phyloP scores from a whole-genome alignment of 257 asterid species.

The Ocimum tenuiflorum region DNA sequence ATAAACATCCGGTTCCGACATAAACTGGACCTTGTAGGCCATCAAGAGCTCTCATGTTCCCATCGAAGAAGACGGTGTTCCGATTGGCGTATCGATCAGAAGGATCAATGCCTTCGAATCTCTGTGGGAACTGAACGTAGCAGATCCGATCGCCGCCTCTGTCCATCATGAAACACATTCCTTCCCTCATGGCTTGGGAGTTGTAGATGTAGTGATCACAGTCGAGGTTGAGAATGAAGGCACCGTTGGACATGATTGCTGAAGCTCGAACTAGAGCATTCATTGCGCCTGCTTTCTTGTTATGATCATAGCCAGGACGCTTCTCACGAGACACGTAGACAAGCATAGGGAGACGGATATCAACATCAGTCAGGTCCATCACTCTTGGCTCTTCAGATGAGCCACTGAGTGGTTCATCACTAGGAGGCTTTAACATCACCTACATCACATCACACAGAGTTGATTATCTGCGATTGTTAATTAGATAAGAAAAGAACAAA shows the following conservation, averaged over 20 bases:
- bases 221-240: constrained; percentile 72
- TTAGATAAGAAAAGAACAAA: not conserved
- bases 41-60: constrained; percentile 73
- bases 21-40: constrained; percentile 72
- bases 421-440: constrained; percentile 83
- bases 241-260: constrained; percentile 73
- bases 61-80: constrained; percentile 67
- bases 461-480: not conserved
- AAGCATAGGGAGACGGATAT: constrained; percentile 73
- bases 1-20: constrained; percentile 69
- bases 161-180: constrained; percentile 84
- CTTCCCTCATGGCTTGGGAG: constrained; percentile 71
- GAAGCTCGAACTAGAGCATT: constrained; percentile 78
- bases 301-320: constrained; percentile 77
- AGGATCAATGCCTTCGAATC: constrained; percentile 70
- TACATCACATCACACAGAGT: constrained; percentile 18
- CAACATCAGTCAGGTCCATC: constrained; percentile 47
- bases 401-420: constrained; percentile 63
- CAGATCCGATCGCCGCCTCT: constrained; percentile 68
- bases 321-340: constrained; percentile 77
- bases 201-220: constrained; percentile 69
- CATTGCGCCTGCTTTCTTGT: constrained; percentile 84
- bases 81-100: constrained; percentile 67
- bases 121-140: constrained; percentile 68
- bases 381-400: constrained; percentile 35